A percentile compares a stretch with the other conserved stretches of the same genome.
These are phyloP conservation scores for Schizothecium vesticola DNA, from an alignment of 495 filamentous ascomycete species.

Conservation along the genomic window DNA sequence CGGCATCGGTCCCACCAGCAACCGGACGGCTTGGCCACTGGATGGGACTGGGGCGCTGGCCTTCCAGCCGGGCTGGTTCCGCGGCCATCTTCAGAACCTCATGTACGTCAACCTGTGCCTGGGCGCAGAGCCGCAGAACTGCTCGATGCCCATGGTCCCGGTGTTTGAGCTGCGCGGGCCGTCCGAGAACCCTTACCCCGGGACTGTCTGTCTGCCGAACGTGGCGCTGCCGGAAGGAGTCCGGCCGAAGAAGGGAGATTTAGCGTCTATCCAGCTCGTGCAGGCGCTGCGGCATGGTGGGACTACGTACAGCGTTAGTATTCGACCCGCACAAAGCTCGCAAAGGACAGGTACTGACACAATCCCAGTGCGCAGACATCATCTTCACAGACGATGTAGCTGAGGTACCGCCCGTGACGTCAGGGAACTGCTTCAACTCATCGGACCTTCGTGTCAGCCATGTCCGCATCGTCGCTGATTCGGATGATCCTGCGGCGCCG, in stretches of 20 bases:
- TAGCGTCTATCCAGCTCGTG: conserved; percentile 85
- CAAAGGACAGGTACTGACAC: conserved; percentile 13
- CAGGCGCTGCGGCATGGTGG: conserved; percentile 81
- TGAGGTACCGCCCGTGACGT: conserved; percentile 57
- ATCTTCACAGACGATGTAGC: conserved; percentile 63
- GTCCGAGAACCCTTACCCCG: conserved; percentile 63
- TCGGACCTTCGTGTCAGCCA: conserved; percentile 34
- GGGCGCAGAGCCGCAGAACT: conserved; percentile 78
- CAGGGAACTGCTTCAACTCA: conserved; percentile 69
- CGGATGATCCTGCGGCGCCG: not conserved
- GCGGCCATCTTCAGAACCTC: conserved; percentile 70
- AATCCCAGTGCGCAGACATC: conserved; percentile 71
- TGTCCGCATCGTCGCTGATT: not conserved
- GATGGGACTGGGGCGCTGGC: conserved; percentile 67
- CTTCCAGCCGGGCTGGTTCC: conserved; percentile 86
- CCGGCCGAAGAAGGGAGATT: conserved; percentile 66
- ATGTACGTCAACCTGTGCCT: conserved; percentile 89
- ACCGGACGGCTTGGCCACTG: conserved; percentile 85
- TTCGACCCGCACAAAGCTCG: not conserved
- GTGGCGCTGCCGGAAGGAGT: conserved; percentile 73
- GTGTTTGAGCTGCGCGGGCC: conserved; percentile 80
- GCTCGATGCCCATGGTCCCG: conserved; percentile 59
- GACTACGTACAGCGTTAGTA: conserved; percentile 73
- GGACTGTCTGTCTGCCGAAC: conserved; percentile 77
- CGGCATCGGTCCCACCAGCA: conserved; percentile 66